Evolutionary conservation across 2,329 filamentous ascomycete species (phyloP).

Genomic region (Fusarium austroafricanum): DNA sequence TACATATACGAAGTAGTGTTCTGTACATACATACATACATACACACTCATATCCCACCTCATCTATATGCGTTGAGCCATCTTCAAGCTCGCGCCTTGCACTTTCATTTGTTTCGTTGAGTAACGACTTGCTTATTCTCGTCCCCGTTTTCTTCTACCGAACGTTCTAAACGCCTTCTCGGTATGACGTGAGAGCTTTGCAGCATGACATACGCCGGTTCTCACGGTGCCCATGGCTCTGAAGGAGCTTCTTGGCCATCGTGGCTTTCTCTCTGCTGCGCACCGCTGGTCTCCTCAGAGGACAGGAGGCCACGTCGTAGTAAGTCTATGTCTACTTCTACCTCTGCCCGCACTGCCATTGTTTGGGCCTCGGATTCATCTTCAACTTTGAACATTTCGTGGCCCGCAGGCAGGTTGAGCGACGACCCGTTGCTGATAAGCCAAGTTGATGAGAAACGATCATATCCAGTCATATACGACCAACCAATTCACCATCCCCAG

Average conservation of each 20-base stretch:
- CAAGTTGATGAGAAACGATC: slow-evolving; percentile 49
- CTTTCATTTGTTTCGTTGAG: slow-evolving; percentile 13
- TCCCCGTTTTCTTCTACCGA: slow-evolving; percentile 23
- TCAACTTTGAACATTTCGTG: slow-evolving; percentile 42
- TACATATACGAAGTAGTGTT: slow-evolving; percentile 39
- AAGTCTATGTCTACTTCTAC: slow-evolving; percentile 48
- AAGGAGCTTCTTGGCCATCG: slow-evolving; percentile 55
- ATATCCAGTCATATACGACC: slow-evolving; percentile 45
- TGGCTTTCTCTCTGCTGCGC: slow-evolving; percentile 63
- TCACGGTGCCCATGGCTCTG: slow-evolving; percentile 57
- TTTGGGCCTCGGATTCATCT: slow-evolving; percentile 39
- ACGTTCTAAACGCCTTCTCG: slow-evolving; percentile 32
- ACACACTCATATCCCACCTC: slow-evolving; percentile 28
- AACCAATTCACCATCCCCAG: slow-evolving; percentile 46
- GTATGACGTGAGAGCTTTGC: slow-evolving; percentile 44
- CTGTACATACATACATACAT: slow-evolving; percentile 34
- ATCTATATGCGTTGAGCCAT: slow-evolving; percentile 20
- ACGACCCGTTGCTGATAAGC: slow-evolving; percentile 48
- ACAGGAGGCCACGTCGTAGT: slow-evolving; percentile 55
- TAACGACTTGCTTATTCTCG: slow-evolving; percentile 23
- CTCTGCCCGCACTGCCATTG: slow-evolving; percentile 31
- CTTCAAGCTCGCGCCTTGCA: slow-evolving; percentile 6
- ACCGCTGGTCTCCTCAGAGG: slow-evolving; percentile 53
- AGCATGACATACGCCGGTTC: slow-evolving; percentile 58
- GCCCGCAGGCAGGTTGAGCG: slow-evolving; percentile 45